These are phyloP conservation scores for Monilinia vaccinii-corymbosi DNA, from an alignment of 2,329 filamentous ascomycete genomes.

Conservation along the genomic window DNA sequence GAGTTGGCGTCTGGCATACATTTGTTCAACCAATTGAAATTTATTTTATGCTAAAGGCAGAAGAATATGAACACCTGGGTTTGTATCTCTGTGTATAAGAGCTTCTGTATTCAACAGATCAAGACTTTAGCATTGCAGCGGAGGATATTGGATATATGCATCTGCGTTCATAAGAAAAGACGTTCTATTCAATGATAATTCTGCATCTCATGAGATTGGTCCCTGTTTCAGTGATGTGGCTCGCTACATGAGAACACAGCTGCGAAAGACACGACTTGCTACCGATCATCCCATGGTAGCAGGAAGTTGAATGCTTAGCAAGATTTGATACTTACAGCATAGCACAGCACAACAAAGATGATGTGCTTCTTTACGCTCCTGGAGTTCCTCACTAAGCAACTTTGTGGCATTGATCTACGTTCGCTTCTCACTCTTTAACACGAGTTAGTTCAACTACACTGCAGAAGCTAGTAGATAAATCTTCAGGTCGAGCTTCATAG, in stretches of 20 bases:
- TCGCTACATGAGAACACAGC: not conserved
- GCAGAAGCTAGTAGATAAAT: not conserved
- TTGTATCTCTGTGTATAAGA: not conserved
- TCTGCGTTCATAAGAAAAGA: not conserved
- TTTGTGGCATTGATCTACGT: not conserved
- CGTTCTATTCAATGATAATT: not conserved
- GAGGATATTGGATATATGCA: not conserved
- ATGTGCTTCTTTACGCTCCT: not conserved
- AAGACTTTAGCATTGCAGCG: not conserved
- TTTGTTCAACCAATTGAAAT: not conserved
- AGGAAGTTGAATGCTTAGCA: too few relatives aligned
- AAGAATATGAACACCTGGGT: not conserved
- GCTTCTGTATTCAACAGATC: not conserved
- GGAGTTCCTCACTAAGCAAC: too few relatives aligned
- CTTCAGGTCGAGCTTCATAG: not conserved
- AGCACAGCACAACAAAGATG: too few relatives aligned
- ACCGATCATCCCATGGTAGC: not conserved
- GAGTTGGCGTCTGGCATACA: not conserved
- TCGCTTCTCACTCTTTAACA: too few relatives aligned
- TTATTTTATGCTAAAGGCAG: not conserved
- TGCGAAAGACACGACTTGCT: not conserved
- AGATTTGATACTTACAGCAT: not conserved
- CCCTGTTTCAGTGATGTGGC: not conserved
- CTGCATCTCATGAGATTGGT: not conserved
- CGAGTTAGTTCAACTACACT: not conserved